Conservation (phyloP, 2,329 filamentous ascomycete species). For the Grosmannia serpens region DNA sequence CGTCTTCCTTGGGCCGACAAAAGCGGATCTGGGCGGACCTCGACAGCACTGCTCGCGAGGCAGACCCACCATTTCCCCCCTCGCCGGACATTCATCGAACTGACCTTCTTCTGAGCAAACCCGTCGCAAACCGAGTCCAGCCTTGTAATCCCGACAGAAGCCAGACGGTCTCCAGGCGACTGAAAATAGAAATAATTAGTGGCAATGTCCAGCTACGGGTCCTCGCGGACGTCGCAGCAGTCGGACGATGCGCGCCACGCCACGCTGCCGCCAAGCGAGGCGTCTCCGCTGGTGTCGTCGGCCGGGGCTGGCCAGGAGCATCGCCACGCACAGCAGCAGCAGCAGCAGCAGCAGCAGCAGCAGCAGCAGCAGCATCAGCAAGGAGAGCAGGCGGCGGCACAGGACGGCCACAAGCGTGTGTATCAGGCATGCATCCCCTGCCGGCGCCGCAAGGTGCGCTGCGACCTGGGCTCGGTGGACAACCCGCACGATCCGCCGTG, state of each 20-base stretch:
- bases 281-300: neutral
- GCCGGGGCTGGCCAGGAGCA: neutral
- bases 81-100: neutral
- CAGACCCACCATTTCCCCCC: neutral
- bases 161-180: neutral
- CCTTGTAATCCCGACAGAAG: slow-evolving; percentile 8
- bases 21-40: neutral
- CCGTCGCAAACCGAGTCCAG: slow-evolving; percentile 20
- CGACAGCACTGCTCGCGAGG: neutral
- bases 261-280: neutral
- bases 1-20: no score
- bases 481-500: slow-evolving; percentile 91
- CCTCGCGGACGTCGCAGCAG: slow-evolving; percentile 4
- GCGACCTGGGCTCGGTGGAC: slow-evolving; percentile 66
- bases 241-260: neutral
- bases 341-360: neutral
- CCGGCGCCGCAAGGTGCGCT: slow-evolving; percentile 49
- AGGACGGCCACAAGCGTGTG: slow-evolving; percentile 39
- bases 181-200: no score
- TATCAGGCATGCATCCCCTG: slow-evolving; percentile 55
- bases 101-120: slow-evolving; percentile 6
- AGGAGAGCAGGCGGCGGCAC: slow-evolving; percentile 8
- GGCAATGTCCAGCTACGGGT: slow-evolving; percentile 18
- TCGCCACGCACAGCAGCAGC: neutral
- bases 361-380: neutral